Base-by-base conservation (phyloP, 192 early-diverging fungal genomes). In the Nowakowskiella sp. region DNA sequence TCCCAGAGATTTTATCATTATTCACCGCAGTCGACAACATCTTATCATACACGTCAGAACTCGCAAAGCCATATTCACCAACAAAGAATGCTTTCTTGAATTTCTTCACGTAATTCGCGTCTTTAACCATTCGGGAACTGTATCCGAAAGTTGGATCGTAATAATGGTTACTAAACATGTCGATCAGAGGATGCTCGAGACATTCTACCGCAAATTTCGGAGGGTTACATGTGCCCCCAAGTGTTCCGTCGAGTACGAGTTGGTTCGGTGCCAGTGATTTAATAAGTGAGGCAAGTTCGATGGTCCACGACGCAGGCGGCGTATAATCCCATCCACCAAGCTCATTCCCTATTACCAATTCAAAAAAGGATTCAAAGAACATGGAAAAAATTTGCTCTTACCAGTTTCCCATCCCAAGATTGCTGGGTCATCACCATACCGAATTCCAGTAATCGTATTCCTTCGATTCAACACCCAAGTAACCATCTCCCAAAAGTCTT, bases 271-370 rank as follows among this genome's bases (percentile, higher is more conserved):
- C 60, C 10, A 64, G 29, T 9, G 34, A 42, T n/a, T 45, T 28
- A 30, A 66, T 71, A 1, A 42, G 5, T 1, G 30, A 32, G n/a
- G 65, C 56, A 3, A 77, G 58, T 3, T 44, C 61, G 19, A 65
- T 6, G 3, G 66, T 68, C 74, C 74, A 77, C 9, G 22, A 33
- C 2, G 65, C 16, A 1, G 71, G 66, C 27, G 66, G 58, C 5
- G 3, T 23, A n/a, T 51, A 46, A 9, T 47, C 29, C 51, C 49
- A 58, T 0, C 42, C 36, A 7, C 55, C 55, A 27, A 78, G 65
- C 58, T 78, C 76, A 53, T 78, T 78, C 27, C 76, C 76, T 1
- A 60, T 47, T 42, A 70, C 67, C 71, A 66, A 73, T 6, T 28
- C 10, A 13, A 9, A 28, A 16, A 21, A 19, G 19, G 19, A 19